Evolutionary conservation across 129 eudicot species (phyloP), one percentile per base, ranked within the genome.

Genomic region (Flaveria robusta): DNA sequence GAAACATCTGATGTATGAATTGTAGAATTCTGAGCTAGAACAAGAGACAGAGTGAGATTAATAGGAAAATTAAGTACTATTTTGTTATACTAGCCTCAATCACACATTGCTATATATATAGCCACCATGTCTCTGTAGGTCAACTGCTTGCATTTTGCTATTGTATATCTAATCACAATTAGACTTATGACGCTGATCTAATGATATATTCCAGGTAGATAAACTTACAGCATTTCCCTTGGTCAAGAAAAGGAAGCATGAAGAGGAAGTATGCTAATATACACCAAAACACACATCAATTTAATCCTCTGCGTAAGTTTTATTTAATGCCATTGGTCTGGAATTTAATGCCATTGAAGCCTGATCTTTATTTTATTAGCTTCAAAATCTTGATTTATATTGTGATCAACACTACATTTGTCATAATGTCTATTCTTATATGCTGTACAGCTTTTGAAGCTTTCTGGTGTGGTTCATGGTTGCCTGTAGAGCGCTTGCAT

Each of bases 401-500:
- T 75, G 22, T 39, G 45, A 41, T 49, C 59, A 47, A 49, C 63
- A 39, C 22, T 43, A 7, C 24, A 29, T 72, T 34, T 66, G 23
- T 71, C 41, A 16, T 46, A 19, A 54, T 69, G 12, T 71, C 29
- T 80, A 18, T 78, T 72, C 14, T 76, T 43, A 65, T 70, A 41
- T 71, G 63, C 76, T 43, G 72, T 70, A 47, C 84, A 95, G 99
- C 99, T 79, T 91, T 95, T 83, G 99, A 95, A 87, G 92, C 86
- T 47, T 91, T 63, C 80, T 85, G 91, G 86, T 54, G 75, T 37
- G 83, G 85, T 31, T 79, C 89, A 70, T 95, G 97, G 97, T 55
- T 74, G 55, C 73, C 83, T 52, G 97, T 91, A 82, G 99, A 95
- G 81, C 81, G 86, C 72, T 58, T 95, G 69, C 74, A 84, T 75